Base-by-base conservation (phyloP, 2,329 filamentous ascomycete species). In the Cordyceps cicadae region DNA sequence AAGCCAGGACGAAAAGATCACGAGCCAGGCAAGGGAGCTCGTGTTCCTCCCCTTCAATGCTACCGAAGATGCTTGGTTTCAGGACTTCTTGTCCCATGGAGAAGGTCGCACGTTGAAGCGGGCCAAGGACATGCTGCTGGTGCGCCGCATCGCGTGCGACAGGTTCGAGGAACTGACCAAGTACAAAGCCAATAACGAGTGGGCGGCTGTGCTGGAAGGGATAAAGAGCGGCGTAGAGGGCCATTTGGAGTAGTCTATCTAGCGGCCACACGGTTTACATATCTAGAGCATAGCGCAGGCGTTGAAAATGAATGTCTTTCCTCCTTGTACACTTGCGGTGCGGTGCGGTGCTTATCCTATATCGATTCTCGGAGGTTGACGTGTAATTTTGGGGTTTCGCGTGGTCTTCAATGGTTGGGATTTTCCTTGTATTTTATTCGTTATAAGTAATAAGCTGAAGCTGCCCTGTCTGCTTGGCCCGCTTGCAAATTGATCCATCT, bases 61-160 rank as follows among this genome's bases (percentile, higher is more conserved):
- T 1, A 76, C 82, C 19, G 91, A 96, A 69, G 89, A 92, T 69
- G 70, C 70, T 5, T 93, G 89, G 87, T 85, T 95, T 63, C 84
- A 87, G 65, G 82, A 87, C 29, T 87, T 82, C 62, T 75, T 95
- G 43, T 77, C 83, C 0, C 76, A 77, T 5, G 87, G 88, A 12
- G 83, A 84, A 50, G 88, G 88, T 2, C 84, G 84, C 67, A 80
- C 77, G 48, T 74, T 88, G 8, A 84, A 81, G 64, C 83, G 82
- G 26, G 85, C 88, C 3, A 87, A 84, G 69, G 90, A 93, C 67
- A 89, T 88, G 0, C 77, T 92, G 1, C 79, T 91, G 66, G 87
- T 92, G 80, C 83, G 89, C 66, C 84, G 81, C 63, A 85, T 94
- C 63, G 85, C 87, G 1, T 86, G 81, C 12, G 87, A 89, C 14